phyloP scores from a whole-genome alignment of 352 stramenopile species.

The Phytophthora uliginosa region DNA sequence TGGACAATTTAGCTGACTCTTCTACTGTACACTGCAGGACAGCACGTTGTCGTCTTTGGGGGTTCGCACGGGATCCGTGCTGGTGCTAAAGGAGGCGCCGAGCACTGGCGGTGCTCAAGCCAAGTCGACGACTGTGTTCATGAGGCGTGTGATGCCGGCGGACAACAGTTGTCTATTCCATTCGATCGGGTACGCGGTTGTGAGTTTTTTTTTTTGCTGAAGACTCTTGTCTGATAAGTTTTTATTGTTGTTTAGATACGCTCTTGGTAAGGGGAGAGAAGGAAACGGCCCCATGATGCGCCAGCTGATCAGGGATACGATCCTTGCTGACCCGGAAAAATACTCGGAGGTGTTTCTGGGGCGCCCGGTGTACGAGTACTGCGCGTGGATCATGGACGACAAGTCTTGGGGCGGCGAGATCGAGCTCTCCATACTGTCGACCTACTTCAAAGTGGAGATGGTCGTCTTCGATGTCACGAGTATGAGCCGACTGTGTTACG shows the following conservation, averaged over 20 bases:
- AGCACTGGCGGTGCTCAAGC: slow-evolving; percentile 20
- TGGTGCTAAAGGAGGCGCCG: slow-evolving; percentile 77
- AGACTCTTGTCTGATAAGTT: slow-evolving; percentile 1
- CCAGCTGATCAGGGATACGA: slow-evolving; percentile 79
- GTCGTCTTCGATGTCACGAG: slow-evolving; percentile 90
- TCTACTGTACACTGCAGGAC: slow-evolving; percentile 34
- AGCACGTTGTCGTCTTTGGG: slow-evolving; percentile 61
- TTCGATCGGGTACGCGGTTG: slow-evolving; percentile 67
- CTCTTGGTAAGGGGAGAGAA: slow-evolving; percentile 69
- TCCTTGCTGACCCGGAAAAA: slow-evolving; percentile 59
- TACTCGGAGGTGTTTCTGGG: slow-evolving; percentile 88
- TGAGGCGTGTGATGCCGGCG: slow-evolving; percentile 78
- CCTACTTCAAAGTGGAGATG: slow-evolving; percentile 83
- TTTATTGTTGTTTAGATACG: slow-evolving; percentile 49
- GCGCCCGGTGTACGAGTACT: slow-evolving; percentile 84
- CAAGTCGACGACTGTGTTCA: slow-evolving; percentile 62
- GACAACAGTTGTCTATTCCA: slow-evolving; percentile 93
- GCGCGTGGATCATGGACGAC: slow-evolving; percentile 85
- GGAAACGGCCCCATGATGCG: slow-evolving; percentile 72
- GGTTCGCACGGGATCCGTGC: slow-evolving; percentile 71
- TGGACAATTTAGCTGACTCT: background rate
- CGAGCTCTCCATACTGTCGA: slow-evolving; percentile 87
- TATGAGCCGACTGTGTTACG: slow-evolving; percentile 87
- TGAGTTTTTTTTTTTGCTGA: background rate
- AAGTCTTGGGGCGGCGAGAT: slow-evolving; percentile 91